Conservation (phyloP, 257 asterid species). For the Nicotiana obtusifolia region DNA sequence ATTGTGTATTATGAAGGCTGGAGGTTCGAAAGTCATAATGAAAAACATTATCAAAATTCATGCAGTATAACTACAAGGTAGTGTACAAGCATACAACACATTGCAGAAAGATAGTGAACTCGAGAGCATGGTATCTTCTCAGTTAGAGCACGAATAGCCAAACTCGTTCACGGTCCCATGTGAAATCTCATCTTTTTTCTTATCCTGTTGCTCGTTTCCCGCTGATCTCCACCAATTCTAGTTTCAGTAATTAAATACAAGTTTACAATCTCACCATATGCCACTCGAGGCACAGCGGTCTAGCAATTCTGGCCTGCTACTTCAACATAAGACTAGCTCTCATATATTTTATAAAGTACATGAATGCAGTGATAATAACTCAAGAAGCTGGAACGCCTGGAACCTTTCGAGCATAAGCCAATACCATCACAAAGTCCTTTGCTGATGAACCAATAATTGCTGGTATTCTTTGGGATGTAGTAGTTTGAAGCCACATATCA, state of each 20-base stretch:
- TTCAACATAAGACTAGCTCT: neutral
- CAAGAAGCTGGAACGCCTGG: slow-evolving; percentile 27
- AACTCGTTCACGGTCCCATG: neutral
- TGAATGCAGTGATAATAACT: neutral
- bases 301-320: neutral
- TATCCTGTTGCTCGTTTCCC: neutral
- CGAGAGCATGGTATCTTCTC: slow-evolving; percentile 6
- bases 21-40: neutral
- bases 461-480: slow-evolving; percentile 38
- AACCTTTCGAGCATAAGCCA: slow-evolving; percentile 61
- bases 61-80: neutral
- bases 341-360: slow-evolving; percentile 7
- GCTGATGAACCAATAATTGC: slow-evolving; percentile 77
- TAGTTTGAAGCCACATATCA: slow-evolving; percentile 72
- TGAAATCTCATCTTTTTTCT: neutral
- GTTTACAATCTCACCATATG: neutral
- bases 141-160: neutral
- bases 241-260: neutral
- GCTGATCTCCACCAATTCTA: neutral
- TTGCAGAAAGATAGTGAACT: neutral
- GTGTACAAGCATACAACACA: neutral
- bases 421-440: slow-evolving; percentile 76
- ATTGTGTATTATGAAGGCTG: neutral
- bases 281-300: neutral
- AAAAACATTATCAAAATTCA: slow-evolving; percentile 1